phyloP scores from a whole-genome alignment of 495 filamentous ascomycete species.

The Copromyces sp. region DNA sequence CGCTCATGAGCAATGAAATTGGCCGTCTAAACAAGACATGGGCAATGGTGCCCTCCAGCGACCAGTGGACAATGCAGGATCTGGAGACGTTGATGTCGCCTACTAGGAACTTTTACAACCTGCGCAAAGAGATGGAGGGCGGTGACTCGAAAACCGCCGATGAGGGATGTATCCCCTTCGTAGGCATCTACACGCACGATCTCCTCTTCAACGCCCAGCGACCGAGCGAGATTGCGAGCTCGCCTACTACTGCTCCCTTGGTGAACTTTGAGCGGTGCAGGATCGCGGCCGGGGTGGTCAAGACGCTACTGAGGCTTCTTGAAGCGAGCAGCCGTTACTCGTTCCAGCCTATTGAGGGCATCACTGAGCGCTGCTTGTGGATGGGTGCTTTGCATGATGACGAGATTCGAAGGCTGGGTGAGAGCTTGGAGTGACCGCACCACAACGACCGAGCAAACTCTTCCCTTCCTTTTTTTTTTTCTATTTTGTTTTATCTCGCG shows the following conservation, averaged over 20 bases:
- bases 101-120: constrained; percentile 78
- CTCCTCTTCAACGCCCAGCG: constrained; percentile 94
- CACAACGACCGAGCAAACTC: neutral
- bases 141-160: constrained; percentile 38
- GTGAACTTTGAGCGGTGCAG: constrained; percentile 95
- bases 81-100: constrained; percentile 82
- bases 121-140: constrained; percentile 86
- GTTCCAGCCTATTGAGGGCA: constrained; percentile 75
- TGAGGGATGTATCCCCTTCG: constrained; percentile 91
- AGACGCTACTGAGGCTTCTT: constrained; percentile 78
- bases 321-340: constrained; percentile 86
- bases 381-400: constrained; percentile 81
- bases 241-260: constrained; percentile 58
- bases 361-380: constrained; percentile 90
- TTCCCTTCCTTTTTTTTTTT: neutral
- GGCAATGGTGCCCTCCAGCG: constrained; percentile 59
- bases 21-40: constrained; percentile 71
- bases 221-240: constrained; percentile 56
- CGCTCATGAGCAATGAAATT: constrained; percentile 75
- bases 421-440: constrained; percentile 26
- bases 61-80: constrained; percentile 62
- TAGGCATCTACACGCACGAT: constrained; percentile 91
- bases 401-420: constrained; percentile 50
- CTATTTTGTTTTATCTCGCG: neutral
- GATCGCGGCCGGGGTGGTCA: constrained; percentile 82